Evolutionary conservation across 2,329 filamentous ascomycete genomes (phyloP).

Genomic region (Fusarium sacchari): DNA sequence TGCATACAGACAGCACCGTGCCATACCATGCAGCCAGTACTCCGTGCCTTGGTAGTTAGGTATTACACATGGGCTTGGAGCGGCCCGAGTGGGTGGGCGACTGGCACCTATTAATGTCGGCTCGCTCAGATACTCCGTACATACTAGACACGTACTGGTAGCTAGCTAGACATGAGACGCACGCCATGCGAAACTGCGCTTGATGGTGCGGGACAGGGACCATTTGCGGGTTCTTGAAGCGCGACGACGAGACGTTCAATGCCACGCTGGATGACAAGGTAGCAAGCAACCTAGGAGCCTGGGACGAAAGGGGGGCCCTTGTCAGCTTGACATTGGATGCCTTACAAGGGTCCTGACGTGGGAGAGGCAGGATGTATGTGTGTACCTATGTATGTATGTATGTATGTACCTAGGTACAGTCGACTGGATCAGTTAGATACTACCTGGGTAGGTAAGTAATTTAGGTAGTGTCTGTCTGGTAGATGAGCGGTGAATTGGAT

Average conservation of each 20-base stretch:
- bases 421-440: background rate
- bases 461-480: background rate
- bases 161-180: conserved; percentile 34
- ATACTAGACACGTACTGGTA: background rate
- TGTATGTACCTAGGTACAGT: background rate
- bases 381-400: background rate
- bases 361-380: conserved; percentile 5
- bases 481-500: conserved; percentile 35
- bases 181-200: conserved; percentile 38
- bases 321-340: background rate
- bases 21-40: background rate
- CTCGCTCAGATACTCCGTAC: conserved; percentile 22
- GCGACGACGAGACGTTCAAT: conserved; percentile 41
- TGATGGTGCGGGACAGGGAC: conserved; percentile 38
- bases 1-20: background rate
- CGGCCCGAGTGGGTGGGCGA: conserved; percentile 37
- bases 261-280: conserved; percentile 44
- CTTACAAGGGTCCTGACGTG: conserved; percentile 30
- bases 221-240: conserved; percentile 35
- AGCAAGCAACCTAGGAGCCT: too few relatives aligned
- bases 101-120: conserved; percentile 45
- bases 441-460: background rate
- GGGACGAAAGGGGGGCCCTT: conserved; percentile 34
- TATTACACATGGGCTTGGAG: conserved; percentile 26
- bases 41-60: too few relatives aligned